Evolutionary conservation across 176 grass and related monocot genomes (phyloP).

Genomic region (Eremochloa ophiuroides): DNA sequence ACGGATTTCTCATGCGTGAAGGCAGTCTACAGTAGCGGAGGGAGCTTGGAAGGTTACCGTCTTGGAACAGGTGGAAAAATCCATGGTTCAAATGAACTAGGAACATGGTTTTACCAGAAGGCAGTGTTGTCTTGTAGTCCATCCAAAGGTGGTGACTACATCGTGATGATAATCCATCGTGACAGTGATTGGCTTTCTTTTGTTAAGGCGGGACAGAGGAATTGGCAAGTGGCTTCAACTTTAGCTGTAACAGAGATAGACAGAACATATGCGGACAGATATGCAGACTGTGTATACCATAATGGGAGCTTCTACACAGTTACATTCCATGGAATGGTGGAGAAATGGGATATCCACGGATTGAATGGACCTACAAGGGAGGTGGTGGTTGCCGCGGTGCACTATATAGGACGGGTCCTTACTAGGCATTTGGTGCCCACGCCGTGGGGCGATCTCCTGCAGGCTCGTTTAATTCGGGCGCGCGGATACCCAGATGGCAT

Average conservation of each 20-base stretch:
- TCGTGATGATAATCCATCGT: slow-evolving; percentile 1
- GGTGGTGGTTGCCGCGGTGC: not conserved
- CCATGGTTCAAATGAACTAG: not conserved
- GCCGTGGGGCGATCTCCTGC: not conserved
- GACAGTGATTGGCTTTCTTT: not conserved
- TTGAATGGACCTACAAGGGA: not conserved
- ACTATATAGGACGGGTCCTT: not conserved
- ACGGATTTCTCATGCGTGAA: not conserved
- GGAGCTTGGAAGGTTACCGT: not conserved
- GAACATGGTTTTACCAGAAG: not conserved
- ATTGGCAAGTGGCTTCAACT: not conserved
- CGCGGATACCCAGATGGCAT: not conserved
- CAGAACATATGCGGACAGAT: too few relatives aligned
- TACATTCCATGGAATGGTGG: not conserved
- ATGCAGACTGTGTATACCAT: slow-evolving; percentile 1
- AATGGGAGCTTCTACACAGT: slow-evolving; percentile 8
- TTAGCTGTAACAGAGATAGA: too few relatives aligned
- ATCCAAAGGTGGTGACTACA: not conserved
- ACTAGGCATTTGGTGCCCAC: not conserved
- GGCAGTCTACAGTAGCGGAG: not conserved
- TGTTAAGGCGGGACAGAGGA: not conserved
- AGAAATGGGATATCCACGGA: not conserved
- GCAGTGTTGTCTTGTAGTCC: not conserved
- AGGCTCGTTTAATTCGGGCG: not conserved
- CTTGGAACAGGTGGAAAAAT: not conserved